Conservation (phyloP, 2,329 filamentous ascomycete genomes). For the Monosporascus sp. region DNA sequence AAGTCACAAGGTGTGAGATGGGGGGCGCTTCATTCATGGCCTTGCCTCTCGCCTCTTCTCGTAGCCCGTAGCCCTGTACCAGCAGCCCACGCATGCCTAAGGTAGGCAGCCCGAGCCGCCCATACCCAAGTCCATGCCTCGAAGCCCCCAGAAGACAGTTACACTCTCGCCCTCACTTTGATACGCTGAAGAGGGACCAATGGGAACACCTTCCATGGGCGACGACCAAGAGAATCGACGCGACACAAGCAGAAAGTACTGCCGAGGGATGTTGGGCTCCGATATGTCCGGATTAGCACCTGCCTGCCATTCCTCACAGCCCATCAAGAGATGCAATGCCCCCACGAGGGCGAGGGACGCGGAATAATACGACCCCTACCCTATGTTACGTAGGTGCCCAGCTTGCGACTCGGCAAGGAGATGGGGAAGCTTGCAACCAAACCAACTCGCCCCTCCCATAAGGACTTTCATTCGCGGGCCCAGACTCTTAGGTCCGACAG, state of each 20-base stretch:
- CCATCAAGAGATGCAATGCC: background rate
- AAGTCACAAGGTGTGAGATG: too few relatives aligned
- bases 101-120: background rate
- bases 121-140: background rate
- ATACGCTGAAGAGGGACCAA: background rate
- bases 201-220: background rate
- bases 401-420: background rate
- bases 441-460: background rate
- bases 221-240: background rate
- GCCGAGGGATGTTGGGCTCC: background rate
- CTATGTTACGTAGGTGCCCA: background rate
- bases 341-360: background rate
- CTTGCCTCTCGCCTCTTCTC: too few relatives aligned
- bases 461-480: background rate
- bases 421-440: background rate
- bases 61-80: too few relatives aligned
- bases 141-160: background rate
- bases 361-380: background rate
- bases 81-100: background rate
- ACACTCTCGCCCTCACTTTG: background rate
- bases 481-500: background rate
- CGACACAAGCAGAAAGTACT: background rate
- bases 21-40: too few relatives aligned
- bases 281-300: background rate
- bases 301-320: background rate